Base-by-base conservation (phyloP, 208 protist genomes). In the Borovskyia barvae region DNA sequence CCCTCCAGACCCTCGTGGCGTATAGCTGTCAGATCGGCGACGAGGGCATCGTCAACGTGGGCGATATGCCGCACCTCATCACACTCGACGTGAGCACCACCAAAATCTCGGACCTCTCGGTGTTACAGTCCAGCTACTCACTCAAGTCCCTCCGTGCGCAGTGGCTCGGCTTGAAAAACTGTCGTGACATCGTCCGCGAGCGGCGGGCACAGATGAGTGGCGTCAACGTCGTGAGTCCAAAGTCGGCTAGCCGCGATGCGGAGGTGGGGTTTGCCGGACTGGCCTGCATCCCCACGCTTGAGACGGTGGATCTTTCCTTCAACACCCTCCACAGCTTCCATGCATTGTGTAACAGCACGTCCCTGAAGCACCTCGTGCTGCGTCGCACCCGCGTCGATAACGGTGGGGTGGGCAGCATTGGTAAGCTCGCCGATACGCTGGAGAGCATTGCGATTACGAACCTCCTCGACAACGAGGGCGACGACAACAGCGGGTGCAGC, bases 81-180 rank as follows among this genome's bases (percentile, higher is more conserved):
- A 58, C 46, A 35, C 52, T 84, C 24, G 77, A 84, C 51, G 22
- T 84, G 28, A 80, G 77, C 61, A 84, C 69, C 41, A 84, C 77
- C 15, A 75, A 76, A 30, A 56, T 84, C 28, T 66, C 75, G 14
- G 41, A 90, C 66, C 52, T 90, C 36, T 90, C 83, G 15, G 48
- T 80, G 9, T 54, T 90, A 5, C 35, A 60, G 40, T 49, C 24
- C 39, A 86, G 79, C 53, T 42, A 30, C 33, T 75, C 83, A 19
- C 66, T 90, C 30, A 62, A 62, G 33, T 67, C 40, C n/a, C 29
- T 90, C 17, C 82, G 72, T 28, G 83, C 83, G 28, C 83, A 90
- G 68, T 90, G 83, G 80, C 61, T 90, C 22, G 32, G 50, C n/a
- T 54, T 90, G 32, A 59, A 65, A 26, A 83, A 90, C 60, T 85